Percentiles rank a stretch among this genome's conserved stretches.
phyloP scores from a whole-genome alignment of 1,284 basidiomycete genomes.

The Sphagnurus paluster region DNA sequence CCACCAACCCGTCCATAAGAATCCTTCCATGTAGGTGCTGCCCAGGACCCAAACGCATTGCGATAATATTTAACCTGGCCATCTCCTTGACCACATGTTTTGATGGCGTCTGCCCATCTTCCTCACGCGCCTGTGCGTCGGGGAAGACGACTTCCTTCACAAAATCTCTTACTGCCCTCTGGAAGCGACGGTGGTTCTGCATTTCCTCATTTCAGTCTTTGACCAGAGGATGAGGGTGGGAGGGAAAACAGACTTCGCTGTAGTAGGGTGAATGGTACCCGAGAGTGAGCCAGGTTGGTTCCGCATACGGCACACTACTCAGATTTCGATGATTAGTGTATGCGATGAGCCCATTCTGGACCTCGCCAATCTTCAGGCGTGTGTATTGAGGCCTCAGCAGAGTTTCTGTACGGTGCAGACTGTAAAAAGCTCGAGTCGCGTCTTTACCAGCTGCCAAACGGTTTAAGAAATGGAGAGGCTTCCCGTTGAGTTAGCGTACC shows the following conservation, averaged over 20 bases:
- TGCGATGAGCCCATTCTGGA: constrained; percentile 63
- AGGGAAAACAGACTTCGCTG: constrained; percentile 46
- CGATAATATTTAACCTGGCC: constrained; percentile 76
- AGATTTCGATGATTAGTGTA: constrained; percentile 27
- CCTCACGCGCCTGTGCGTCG: constrained; percentile 61
- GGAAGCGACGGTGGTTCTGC: constrained; percentile 60
- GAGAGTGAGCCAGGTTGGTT: constrained; percentile 75
- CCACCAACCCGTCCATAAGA: constrained; percentile 81
- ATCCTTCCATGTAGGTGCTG: constrained; percentile 82
- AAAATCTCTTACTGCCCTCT: constrained; percentile 41
- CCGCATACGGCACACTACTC: constrained; percentile 78
- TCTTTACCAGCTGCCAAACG: constrained; percentile 71
- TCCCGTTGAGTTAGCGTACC: constrained; percentile 38
- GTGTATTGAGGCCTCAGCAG: constrained; percentile 72
- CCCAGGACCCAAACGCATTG: constrained; percentile 89
- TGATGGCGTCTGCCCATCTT: constrained; percentile 72
- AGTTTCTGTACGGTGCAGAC: constrained; percentile 80
- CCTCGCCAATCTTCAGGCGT: constrained; percentile 67
- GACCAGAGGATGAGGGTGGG: neutral
- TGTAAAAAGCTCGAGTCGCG: constrained; percentile 81
- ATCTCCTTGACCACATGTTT: constrained; percentile 69
- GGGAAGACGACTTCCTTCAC: constrained; percentile 34
- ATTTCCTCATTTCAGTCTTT: neutral
- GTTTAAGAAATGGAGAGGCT: constrained; percentile 30
- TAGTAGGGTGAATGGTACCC: constrained; percentile 73